Evolutionary conservation across 2,329 filamentous ascomycete genomes (phyloP).

Genomic region (Hymenoscyphus fructigenus): DNA sequence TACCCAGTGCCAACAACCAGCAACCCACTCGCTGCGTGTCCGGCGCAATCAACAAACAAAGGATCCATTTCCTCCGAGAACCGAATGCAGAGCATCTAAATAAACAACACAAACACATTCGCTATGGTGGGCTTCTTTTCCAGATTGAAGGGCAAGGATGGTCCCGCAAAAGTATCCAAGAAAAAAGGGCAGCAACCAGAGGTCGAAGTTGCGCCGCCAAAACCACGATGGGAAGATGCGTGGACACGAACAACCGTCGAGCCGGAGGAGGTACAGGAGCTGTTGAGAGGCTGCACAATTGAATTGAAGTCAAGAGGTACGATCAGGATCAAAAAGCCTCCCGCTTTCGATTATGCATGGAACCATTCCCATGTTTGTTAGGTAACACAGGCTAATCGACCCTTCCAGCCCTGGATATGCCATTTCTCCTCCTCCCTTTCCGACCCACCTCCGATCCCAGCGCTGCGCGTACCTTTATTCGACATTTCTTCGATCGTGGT

Average conservation of each 20-base stretch:
- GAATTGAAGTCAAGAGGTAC: constrained; percentile 94
- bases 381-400: constrained; percentile 29
- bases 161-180: constrained; percentile 51
- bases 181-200: constrained; percentile 59
- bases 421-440: constrained; percentile 92
- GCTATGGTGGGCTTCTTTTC: constrained; percentile 38
- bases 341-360: constrained; percentile 32
- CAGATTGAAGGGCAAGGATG: constrained; percentile 68
- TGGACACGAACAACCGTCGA: constrained; percentile 81
- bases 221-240: constrained; percentile 83
- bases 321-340: constrained; percentile 33
- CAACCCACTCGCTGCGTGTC: not conserved
- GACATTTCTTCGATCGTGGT: constrained; percentile 81
- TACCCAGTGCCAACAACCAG: not conserved
- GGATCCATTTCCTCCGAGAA: not conserved
- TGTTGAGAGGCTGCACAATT: constrained; percentile 79
- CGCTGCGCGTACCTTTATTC: constrained; percentile 86
- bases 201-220: constrained; percentile 53
- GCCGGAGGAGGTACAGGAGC: constrained; percentile 86
- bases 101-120: constrained; percentile 2
- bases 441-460: constrained; percentile 90
- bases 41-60: not conserved
- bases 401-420: constrained; percentile 74
- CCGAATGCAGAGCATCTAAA: constrained; percentile 6
- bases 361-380: constrained; percentile 17